Conservation (phyloP, 768 basidiomycete species). For the Phylloporus sp. region DNA sequence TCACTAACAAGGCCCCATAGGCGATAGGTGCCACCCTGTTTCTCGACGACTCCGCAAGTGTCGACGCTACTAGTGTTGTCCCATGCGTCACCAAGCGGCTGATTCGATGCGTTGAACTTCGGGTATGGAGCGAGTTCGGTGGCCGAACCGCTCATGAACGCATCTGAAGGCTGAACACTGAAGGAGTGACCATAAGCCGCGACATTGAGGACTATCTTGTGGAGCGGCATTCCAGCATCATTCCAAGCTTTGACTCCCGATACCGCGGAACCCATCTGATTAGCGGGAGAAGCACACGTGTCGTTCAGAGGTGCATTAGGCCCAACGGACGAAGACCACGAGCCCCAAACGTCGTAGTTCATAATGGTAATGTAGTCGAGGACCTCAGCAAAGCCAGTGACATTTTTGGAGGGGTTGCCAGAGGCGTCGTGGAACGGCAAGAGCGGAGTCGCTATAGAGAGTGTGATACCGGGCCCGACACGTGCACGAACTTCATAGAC, state of each 20-base stretch:
- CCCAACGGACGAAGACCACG: slow-evolving; percentile 53
- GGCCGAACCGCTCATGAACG: slow-evolving; percentile 33
- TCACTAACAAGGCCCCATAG: slow-evolving; percentile 58
- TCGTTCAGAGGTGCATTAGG: slow-evolving; percentile 82
- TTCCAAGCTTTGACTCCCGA: slow-evolving; percentile 72
- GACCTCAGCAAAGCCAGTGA: slow-evolving; percentile 65
- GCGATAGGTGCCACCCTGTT: slow-evolving; percentile 51
- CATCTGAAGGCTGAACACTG: slow-evolving; percentile 36
- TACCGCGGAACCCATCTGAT: slow-evolving; percentile 70
- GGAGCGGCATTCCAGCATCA: slow-evolving; percentile 65
- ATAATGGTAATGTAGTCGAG: slow-evolving; percentile 65
- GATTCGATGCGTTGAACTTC: slow-evolving; percentile 40
- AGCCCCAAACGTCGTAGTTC: slow-evolving; percentile 63
- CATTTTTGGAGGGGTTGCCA: slow-evolving; percentile 61
- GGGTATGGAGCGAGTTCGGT: slow-evolving; percentile 46
- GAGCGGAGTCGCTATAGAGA: slow-evolving; percentile 68
- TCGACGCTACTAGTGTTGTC: slow-evolving; percentile 46
- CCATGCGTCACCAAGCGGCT: slow-evolving; percentile 56
- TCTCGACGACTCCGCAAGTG: slow-evolving; percentile 47
- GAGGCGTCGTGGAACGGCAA: slow-evolving; percentile 59
- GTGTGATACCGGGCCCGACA: slow-evolving; percentile 48
- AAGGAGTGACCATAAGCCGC: slow-evolving; percentile 81
- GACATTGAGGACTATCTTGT: slow-evolving; percentile 75
- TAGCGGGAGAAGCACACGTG: slow-evolving; percentile 55
- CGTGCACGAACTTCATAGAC: slow-evolving; percentile 66